Evolutionary conservation across 2,329 filamentous ascomycete species (phyloP), one percentile per base, ranked within the genome.

Genomic region (Meredithiella fracta): DNA sequence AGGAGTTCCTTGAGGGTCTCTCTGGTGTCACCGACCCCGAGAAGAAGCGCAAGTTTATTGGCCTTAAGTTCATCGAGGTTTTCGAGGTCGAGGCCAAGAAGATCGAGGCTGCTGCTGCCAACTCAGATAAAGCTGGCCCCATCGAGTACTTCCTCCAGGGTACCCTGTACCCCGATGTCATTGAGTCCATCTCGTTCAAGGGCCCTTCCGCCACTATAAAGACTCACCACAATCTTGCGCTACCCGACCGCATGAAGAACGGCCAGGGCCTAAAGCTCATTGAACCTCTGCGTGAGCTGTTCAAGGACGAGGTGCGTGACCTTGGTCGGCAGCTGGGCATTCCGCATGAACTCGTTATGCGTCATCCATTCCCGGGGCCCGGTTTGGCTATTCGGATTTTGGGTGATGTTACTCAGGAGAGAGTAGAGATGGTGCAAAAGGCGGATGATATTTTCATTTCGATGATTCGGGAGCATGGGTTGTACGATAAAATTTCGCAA

Each of bases 41-140:
- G 70, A 78, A 78, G 65, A 96, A 95, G 76, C 77, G 90, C 56
- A 95, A 94, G 71, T 82, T 96, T 63, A 96, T 96, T 60, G 90
- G 89, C 56, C 78, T 75, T 60, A 86, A 50, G 78, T 44, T 75
- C 58, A 74, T 75, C 60, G 76, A 74, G 62, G 71, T 94, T 26
- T 96, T 95, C 68, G 83, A 95, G 67, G 73, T 82, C 58, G 83
- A 89, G 66, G 89, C 86, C 1, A 63, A 70, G 60, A 60, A 62
- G 58, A 61, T 61, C n/a, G 60, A 61, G 53, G 58, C 58, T 56
- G 80, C 75, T 26, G 85, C 85, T 0, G 78, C 80, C 60, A 74
- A 83, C 64, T 82, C 83, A 0, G 68, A 74, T 1, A 74, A 76
- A 55, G 81, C 80, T n/a, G 86, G 85, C 34, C 82, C 84, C 63